A percentile compares a stretch with the other conserved stretches of the same genome.
Evolutionary conservation across 2,329 filamentous ascomycete genomes (phyloP).

Genomic region (Aspergillus flavus): DNA sequence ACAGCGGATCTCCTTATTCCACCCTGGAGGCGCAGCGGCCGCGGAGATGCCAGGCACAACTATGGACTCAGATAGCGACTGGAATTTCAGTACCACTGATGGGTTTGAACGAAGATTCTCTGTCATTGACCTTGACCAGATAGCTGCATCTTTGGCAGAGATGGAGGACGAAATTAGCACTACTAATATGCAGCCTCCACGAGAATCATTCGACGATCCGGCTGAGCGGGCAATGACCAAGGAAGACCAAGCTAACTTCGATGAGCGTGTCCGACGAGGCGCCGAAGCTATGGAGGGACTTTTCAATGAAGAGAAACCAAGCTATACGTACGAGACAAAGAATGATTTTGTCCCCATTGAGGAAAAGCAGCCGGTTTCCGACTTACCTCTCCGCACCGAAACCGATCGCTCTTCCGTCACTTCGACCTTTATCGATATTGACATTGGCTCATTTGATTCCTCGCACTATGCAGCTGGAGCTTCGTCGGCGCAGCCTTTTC

Average conservation of each 20-base stretch:
- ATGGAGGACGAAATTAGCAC: conserved; percentile 45
- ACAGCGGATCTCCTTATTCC: conserved; percentile 60
- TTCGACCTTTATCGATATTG: conserved; percentile 57
- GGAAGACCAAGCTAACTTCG: conserved; percentile 56
- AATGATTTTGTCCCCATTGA: conserved; percentile 52
- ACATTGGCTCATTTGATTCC: conserved; percentile 56
- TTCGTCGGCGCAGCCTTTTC: conserved; percentile 53
- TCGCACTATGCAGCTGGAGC: conserved; percentile 55
- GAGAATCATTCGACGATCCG: conserved; percentile 32
- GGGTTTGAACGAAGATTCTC: conserved; percentile 59
- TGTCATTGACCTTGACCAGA: conserved; percentile 48
- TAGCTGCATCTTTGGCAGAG: conserved; percentile 50
- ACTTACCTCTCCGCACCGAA: conserved; percentile 55
- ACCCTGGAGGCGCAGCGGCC: conserved; percentile 60
- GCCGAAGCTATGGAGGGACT: conserved; percentile 59
- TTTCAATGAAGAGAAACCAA: conserved; percentile 58
- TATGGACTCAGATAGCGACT: conserved; percentile 54
- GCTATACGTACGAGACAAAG: conserved; percentile 61
- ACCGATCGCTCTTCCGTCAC: conserved; percentile 51
- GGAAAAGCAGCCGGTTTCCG: conserved; percentile 50
- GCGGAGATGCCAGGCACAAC: conserved; percentile 53
- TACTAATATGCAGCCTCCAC: conserved; percentile 24
- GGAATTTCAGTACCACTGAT: conserved; percentile 68
- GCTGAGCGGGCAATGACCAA: conserved; percentile 40
- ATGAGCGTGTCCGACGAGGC: conserved; percentile 60